phyloP scores from a whole-genome alignment of 148 eudicot species.

The Cornus suecica region DNA sequence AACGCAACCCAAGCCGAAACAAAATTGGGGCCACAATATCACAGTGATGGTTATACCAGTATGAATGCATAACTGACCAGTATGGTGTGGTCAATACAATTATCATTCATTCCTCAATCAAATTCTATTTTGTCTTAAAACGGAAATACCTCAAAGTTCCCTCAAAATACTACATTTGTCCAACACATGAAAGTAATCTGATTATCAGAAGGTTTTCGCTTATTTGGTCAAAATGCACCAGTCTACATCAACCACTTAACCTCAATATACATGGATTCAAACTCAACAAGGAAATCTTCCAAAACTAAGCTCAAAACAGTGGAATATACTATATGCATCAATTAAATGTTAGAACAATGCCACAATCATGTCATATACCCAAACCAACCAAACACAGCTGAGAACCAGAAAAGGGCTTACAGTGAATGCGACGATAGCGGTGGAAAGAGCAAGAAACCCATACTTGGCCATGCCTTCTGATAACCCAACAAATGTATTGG shows the following conservation, averaged over 20 bases:
- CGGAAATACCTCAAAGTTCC: background rate
- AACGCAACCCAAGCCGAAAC: too few species aligned
- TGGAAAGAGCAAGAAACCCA: conserved; percentile 93
- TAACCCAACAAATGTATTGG: conserved; percentile 74
- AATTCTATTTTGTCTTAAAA: background rate
- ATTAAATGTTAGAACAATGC: conserved; percentile 5
- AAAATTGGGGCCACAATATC: too few species aligned
- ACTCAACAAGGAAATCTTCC: background rate
- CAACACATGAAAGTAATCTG: background rate
- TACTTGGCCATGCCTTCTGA: conserved; percentile 99
- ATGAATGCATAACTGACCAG: background rate
- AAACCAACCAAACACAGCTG: conserved; percentile 2
- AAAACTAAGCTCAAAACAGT: background rate
- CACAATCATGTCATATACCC: conserved; percentile 7
- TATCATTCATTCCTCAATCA: background rate
- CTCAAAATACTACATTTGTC: background rate
- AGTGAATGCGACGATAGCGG: conserved; percentile 82
- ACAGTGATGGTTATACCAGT: background rate
- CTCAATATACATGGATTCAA: background rate
- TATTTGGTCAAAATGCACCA: background rate
- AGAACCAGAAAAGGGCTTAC: conserved; percentile 55
- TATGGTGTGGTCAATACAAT: background rate
- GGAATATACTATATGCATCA: conserved; percentile 7
- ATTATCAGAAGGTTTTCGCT: background rate
- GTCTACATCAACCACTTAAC: background rate